Evolutionary conservation across 345 rosid species (phyloP), one percentile per base, ranked within the genome.

Genomic region (Eucalyptus pauciflora): DNA sequence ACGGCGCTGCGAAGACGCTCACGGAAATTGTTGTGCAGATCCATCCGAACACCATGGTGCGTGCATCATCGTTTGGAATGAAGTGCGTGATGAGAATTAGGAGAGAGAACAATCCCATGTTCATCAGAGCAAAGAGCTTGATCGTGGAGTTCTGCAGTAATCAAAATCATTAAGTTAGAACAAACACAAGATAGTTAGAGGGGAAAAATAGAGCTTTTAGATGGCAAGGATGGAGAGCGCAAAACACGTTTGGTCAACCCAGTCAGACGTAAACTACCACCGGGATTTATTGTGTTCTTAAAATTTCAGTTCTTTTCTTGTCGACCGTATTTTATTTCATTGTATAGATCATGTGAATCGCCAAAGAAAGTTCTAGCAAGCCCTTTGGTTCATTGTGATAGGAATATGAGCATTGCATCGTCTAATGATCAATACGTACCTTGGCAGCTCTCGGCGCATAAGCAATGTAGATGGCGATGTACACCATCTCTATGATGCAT

Each of bases 1-100:
- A 92, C 18, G 99, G 99, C 9, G 99, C 95, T 14, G 96, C 98
- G 54, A 98, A 98, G 20, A 98, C 99, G 31, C 33, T 33, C 33
- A 33, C 33, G 2, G 33, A 33, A 33, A 33, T 33, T 33, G 33
- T 33, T 33, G 33, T 33, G 33, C 33, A 33, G 33, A 33, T 33
- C 33, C 33, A 33, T 33, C 33, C 33, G 33, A 33, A 33, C 33
- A 33, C 33, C 33, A 33, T 33, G 33, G 33, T 33, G 33, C 33
- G 33, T 33, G 33, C 33, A 33, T 33, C 33, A 33, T 33, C 33
- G 33, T 33, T 33, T 33, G 33, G 33, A 33, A 33, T 33, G 33
- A 33, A 33, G 33, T 33, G 33, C 33, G 33, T 33, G 33, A 33
- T 33, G 33, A 33, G 33, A 33, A 33, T 33, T 33, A 33, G 33